These are phyloP conservation scores for Xylaria castorea DNA, from an alignment of 495 filamentous ascomycete species.

Conservation along the genomic window DNA sequence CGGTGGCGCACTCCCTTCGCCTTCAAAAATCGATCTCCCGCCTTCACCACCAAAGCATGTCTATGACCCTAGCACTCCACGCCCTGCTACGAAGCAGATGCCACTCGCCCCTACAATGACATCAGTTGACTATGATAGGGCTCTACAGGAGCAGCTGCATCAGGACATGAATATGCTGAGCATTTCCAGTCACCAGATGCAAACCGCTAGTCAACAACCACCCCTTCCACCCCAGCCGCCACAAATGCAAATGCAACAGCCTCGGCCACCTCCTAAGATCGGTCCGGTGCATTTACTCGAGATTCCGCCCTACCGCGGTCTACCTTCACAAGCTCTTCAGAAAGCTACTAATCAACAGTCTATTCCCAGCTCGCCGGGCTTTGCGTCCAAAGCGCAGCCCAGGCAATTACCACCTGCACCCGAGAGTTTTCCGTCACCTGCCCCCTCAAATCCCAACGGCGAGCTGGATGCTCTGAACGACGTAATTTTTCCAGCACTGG, in stretches of 20 bases:
- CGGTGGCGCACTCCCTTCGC: conserved; percentile 53
- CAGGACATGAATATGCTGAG: conserved; percentile 63
- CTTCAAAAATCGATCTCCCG: conserved; percentile 69
- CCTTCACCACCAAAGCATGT: conserved; percentile 55
- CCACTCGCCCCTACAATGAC: conserved; percentile 41
- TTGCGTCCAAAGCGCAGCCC: conserved; percentile 37
- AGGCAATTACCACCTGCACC: conserved; percentile 35
- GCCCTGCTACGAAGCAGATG: conserved; percentile 47
- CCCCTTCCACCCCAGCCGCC: conserved; percentile 15
- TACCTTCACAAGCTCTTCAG: conserved; percentile 40
- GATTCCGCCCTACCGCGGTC: conserved; percentile 61
- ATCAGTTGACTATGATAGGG: conserved; percentile 66
- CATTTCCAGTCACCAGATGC: conserved; percentile 31
- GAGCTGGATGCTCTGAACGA: conserved; percentile 71
- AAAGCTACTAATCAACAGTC: conserved; percentile 40
- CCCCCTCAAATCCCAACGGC: conserved; percentile 53
- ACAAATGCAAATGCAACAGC: conserved; percentile 33
- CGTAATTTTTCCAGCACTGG: conserved; percentile 89
- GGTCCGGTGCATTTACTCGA: conserved; percentile 55
- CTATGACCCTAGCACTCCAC: conserved; percentile 54
- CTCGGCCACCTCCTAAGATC: conserved; percentile 35
- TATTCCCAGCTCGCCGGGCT: conserved; percentile 36
- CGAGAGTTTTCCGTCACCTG: conserved; percentile 52
- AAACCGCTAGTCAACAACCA: conserved; percentile 34
- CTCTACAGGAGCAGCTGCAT: conserved; percentile 65